Evolutionary conservation across 257 asterid genomes (phyloP).

Genomic region (Gentiana dahurica): DNA sequence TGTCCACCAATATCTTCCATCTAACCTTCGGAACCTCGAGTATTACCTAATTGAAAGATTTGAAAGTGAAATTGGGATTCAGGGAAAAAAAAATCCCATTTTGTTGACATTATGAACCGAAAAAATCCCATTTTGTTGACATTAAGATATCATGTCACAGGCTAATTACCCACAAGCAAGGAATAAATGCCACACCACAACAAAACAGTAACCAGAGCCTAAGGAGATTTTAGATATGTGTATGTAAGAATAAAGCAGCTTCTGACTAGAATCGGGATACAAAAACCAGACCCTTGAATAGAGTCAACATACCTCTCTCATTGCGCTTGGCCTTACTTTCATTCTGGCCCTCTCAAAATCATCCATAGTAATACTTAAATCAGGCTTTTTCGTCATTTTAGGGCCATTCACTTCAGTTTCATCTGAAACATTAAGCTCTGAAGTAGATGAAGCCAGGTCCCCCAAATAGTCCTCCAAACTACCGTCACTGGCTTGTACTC

Average conservation of each 20-base stretch:
- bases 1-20: conserved; percentile 95
- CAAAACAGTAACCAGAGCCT: too few relatives aligned
- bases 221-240: too few relatives aligned
- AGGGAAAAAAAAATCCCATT: too few relatives aligned
- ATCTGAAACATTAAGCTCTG: conserved; percentile 33
- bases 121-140: too few relatives aligned
- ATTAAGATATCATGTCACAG: too few relatives aligned
- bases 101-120: too few relatives aligned
- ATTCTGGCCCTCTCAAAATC: conserved; percentile 84
- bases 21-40: conserved; percentile 90
- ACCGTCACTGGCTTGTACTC: conserved; percentile 11
- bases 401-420: conserved; percentile 14
- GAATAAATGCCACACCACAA: too few relatives aligned
- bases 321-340: conserved; percentile 84
- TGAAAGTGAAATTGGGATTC: too few relatives aligned
- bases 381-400: conserved; percentile 11
- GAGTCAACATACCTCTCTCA: conserved; percentile 78
- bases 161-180: too few relatives aligned
- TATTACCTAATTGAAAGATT: conserved; percentile 41
- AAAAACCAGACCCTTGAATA: not conserved
- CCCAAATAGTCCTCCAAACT: conserved; percentile 21
- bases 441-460: conserved; percentile 26
- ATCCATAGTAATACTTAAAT: conserved; percentile 36
- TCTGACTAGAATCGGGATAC: not conserved
- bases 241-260: too few relatives aligned